phyloP scores from a whole-genome alignment of 305 asterid species.

The Rubia tinctorum region DNA sequence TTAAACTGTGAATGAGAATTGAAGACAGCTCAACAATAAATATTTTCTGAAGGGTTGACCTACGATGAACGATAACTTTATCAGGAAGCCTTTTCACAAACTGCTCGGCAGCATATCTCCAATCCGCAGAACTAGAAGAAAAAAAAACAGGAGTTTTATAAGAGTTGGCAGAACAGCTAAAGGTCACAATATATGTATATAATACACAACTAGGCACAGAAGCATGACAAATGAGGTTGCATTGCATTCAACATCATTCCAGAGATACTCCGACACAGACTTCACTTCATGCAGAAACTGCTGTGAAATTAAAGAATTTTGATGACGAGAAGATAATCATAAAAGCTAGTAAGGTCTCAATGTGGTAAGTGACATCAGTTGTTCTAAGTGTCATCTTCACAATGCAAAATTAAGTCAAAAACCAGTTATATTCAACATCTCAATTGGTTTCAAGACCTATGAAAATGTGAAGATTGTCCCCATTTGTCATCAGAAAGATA shows the following conservation, averaged over 20 bases:
- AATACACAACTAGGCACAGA: neutral
- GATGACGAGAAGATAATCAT: neutral
- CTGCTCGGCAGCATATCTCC: constrained; percentile 60
- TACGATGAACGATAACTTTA: constrained; percentile 56
- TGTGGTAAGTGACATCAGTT: neutral
- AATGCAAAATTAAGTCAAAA: constrained; percentile 1
- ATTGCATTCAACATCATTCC: neutral
- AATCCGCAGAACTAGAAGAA: constrained; percentile 42
- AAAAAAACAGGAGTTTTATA: constrained; percentile 10
- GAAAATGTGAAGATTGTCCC: neutral
- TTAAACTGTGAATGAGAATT: neutral
- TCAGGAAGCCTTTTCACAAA: constrained; percentile 49
- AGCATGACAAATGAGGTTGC: neutral
- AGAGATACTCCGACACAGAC: neutral
- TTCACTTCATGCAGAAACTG: neutral
- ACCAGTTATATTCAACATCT: no score
- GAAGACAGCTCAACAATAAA: neutral
- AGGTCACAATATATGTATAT: neutral
- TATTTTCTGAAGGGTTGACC: constrained; percentile 14
- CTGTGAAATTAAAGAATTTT: neutral
- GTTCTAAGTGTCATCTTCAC: neutral
- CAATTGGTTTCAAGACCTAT: neutral
- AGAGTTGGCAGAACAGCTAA: constrained; percentile 4
- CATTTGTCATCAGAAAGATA: neutral
- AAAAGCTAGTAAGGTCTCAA: neutral